Evolutionary conservation across 306 rosid species (phyloP).

Genomic region (Dicorynia guianensis): DNA sequence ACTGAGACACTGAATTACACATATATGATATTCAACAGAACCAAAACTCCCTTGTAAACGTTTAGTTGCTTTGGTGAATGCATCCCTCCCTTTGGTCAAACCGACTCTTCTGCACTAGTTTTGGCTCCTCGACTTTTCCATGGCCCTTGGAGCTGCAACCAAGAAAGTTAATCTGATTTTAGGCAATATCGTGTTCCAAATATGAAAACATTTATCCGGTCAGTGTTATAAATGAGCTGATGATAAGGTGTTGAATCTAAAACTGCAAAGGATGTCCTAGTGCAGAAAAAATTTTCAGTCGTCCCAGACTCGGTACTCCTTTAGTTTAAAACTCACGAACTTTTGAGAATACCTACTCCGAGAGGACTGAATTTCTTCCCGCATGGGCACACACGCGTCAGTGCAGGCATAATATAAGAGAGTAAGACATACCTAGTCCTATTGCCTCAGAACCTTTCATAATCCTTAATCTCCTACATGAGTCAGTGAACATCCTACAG

Average conservation of each 20-base stretch:
- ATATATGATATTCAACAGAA: constrained; percentile 45
- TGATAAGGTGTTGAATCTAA: background rate
- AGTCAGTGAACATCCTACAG: constrained; percentile 81
- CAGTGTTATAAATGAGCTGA: background rate
- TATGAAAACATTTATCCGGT: constrained; percentile 4
- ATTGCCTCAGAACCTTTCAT: constrained; percentile 96
- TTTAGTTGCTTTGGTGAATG: constrained; percentile 48
- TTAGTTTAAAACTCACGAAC: too few species aligned
- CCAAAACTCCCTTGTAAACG: constrained; percentile 37
- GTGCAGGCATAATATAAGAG: background rate
- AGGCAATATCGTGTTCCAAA: constrained; percentile 14
- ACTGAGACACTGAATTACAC: constrained; percentile 50
- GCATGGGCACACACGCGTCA: background rate
- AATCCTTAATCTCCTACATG: constrained; percentile 85
- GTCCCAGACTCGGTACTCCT: too few species aligned
- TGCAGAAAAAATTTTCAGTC: too few species aligned
- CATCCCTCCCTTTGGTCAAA: constrained; percentile 34
- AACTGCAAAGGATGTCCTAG: background rate
- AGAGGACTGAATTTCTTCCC: too few species aligned
- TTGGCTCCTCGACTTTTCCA: constrained; percentile 81
- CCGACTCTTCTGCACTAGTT: constrained; percentile 49
- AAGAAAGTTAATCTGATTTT: constrained; percentile 26
- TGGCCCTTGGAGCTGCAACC: constrained; percentile 87
- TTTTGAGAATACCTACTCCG: too few species aligned
- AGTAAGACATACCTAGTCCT: constrained; percentile 71